Conservation (phyloP, 441 rosid species). For the Raphanus hybrid region DNA sequence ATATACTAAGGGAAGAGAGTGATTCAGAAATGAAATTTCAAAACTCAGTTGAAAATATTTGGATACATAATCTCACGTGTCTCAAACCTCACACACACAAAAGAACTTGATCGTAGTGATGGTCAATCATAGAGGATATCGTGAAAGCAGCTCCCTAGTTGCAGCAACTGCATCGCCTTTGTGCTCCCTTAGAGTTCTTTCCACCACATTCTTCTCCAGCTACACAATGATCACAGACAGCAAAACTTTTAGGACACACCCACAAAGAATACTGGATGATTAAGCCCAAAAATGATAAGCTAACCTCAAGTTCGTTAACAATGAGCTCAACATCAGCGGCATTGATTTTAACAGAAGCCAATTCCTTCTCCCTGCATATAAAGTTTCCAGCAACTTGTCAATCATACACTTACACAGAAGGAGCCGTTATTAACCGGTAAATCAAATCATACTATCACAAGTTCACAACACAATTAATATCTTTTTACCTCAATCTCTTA, state of each 20-base stretch:
- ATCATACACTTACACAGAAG: slow-evolving; percentile 10
- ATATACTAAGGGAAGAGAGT: neutral
- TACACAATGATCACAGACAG: slow-evolving; percentile 32
- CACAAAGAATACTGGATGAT: neutral
- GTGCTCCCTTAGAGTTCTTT: slow-evolving; percentile 92
- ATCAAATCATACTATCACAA: too few relatives aligned
- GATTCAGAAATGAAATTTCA: slow-evolving; percentile 8
- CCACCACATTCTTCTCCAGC: slow-evolving; percentile 92
- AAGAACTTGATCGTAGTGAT: neutral
- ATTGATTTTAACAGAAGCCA: slow-evolving; percentile 97
- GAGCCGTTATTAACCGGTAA: neutral
- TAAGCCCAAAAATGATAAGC: neutral
- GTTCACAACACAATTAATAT: neutral
- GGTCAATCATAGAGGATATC: slow-evolving; percentile 40
- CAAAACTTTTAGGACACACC: slow-evolving; percentile 7
- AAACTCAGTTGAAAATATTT: neutral
- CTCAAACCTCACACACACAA: slow-evolving; percentile 14
- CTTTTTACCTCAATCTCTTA: slow-evolving; percentile 73
- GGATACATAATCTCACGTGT: slow-evolving; percentile 15
- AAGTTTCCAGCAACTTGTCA: slow-evolving; percentile 7
- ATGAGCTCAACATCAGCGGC: slow-evolving; percentile 87
- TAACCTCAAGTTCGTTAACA: slow-evolving; percentile 90
- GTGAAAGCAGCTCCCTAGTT: slow-evolving; percentile 73
- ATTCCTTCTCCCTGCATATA: slow-evolving; percentile 78
- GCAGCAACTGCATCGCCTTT: slow-evolving; percentile 98